Evolutionary conservation across 495 filamentous ascomycete genomes (phyloP), one percentile per base, ranked within the genome.

Genomic region (Penicillium verhagenii): DNA sequence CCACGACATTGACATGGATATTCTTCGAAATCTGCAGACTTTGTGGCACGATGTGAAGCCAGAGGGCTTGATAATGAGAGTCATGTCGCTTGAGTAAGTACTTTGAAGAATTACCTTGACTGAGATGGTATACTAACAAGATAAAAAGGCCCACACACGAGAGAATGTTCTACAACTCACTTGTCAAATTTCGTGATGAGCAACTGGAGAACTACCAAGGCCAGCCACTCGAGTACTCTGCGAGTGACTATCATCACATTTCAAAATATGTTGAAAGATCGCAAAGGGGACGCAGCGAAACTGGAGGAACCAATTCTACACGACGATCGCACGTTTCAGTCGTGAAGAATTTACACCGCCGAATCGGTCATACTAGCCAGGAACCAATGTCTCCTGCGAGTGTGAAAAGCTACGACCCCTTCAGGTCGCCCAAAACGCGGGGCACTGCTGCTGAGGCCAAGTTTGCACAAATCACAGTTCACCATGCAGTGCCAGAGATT

Each of bases 201-300:
- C 84, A 91, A 50, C 64, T 95, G 11, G 91, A 97, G 63, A 89
- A 96, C 58, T 96, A 92, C 63, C 80, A 82, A 58, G 81, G 81
- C 16, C 81, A 84, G 49, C 80, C 86, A 3, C 73, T 96, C 16
- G 81, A 81, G 26, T 86, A 92, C 64, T 96, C 92, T 1, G 77
- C 87, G 16, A 94, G 90, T 68, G 92, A 97, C 66, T 90, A 92
- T 60, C 90, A 96, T 58, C 88, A 96, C 63, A 79, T 86, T 52
- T 85, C 82, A 50, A 79, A 79, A 16, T 39, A 57, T 8, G 57
- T 56, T 19, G 62, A 55, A 1, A 56, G 45, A 37, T 51, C 44
- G 20, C 59, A 57, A 8, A 23, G 59, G 19, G 62, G 62, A 8
- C 57, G 65, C 1, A 65, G 58, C 19, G 53, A 57, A 13, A 56